Percentiles rank a stretch among this genome's conserved stretches.
Conservation (phyloP, 768 basidiomycete species). For the Termitomyces titanicus region DNA sequence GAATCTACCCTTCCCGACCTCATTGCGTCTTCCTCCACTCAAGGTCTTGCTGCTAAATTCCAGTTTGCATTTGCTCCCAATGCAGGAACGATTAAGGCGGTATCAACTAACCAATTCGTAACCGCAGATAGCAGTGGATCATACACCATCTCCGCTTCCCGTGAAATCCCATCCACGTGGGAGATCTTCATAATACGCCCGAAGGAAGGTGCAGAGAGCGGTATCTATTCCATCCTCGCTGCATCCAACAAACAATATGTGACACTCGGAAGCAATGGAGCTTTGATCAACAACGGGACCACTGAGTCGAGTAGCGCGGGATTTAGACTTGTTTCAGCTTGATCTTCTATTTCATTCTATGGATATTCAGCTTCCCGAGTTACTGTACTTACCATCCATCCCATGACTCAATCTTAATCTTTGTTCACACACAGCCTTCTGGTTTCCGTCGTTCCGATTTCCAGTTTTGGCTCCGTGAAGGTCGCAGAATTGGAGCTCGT, state of each 20-base stretch:
- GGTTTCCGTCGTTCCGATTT: not conserved
- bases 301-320: slow-evolving; percentile 21
- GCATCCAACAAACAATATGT: slow-evolving; percentile 27
- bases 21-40: slow-evolving; percentile 18
- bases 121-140: slow-evolving; percentile 29
- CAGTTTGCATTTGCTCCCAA: slow-evolving; percentile 26
- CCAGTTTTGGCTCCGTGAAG: not conserved
- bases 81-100: slow-evolving; percentile 24
- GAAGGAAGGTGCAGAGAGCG: slow-evolving; percentile 19
- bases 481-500: not conserved
- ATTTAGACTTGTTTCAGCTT: slow-evolving; percentile 16
- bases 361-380: no score
- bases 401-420: not conserved
- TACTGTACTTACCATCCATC: not conserved
- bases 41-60: slow-evolving; percentile 20
- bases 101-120: slow-evolving; percentile 22
- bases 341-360: not conserved
- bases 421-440: not conserved
- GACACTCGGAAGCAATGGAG: slow-evolving; percentile 20
- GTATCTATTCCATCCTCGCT: slow-evolving; percentile 28
- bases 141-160: slow-evolving; percentile 23
- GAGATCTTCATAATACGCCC: slow-evolving; percentile 26
- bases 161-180: slow-evolving; percentile 23
- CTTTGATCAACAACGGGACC: slow-evolving; percentile 25
- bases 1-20: slow-evolving; percentile 20